phyloP scores from a whole-genome alignment of 2,329 filamentous ascomycete genomes.

The Mollisiaceae sp. region DNA sequence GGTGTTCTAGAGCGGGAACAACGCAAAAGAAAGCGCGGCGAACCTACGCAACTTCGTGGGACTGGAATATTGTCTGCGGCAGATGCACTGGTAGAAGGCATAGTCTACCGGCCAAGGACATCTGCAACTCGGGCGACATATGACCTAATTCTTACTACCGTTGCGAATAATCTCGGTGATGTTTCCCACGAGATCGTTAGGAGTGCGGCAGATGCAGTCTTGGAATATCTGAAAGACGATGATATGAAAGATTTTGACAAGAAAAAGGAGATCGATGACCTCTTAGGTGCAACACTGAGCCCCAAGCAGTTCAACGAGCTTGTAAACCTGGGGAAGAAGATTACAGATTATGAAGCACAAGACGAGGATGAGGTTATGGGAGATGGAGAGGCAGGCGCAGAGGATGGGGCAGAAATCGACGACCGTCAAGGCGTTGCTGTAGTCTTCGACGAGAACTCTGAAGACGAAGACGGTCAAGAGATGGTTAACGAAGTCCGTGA shows the following conservation, averaged over 20 bases:
- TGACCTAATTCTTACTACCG: conserved; percentile 90
- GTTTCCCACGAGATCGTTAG: conserved; percentile 89
- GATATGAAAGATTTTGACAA: conserved; percentile 97
- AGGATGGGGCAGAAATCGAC: conserved; percentile 80
- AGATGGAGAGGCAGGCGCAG: conserved; percentile 67
- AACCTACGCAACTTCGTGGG: conserved; percentile 71
- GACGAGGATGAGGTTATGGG: conserved; percentile 92
- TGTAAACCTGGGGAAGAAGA: conserved; percentile 96
- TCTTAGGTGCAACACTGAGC: conserved; percentile 80
- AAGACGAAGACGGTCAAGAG: conserved; percentile 79
- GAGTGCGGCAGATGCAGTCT: conserved; percentile 88
- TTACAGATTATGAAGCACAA: conserved; percentile 96
- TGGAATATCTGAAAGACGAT: conserved; percentile 94
- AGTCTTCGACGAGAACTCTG: conserved; percentile 90
- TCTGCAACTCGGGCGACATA: conserved; percentile 91
- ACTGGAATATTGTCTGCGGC: conserved; percentile 82
- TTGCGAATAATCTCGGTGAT: conserved; percentile 87
- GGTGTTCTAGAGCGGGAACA: conserved; percentile 85
- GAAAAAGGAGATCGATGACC: conserved; percentile 96
- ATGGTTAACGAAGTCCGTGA: conserved; percentile 88
- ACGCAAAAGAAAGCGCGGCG: conserved; percentile 80
- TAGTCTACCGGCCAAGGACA: conserved; percentile 90
- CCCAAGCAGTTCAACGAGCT: conserved; percentile 96
- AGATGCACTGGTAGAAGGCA: conserved; percentile 87
- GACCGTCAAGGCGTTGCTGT: conserved; percentile 96